A percentile compares a stretch with the other conserved stretches of the same genome.
Evolutionary conservation across 73 alveolate species (phyloP).

Genomic region (Symbiodinium pilosum): DNA sequence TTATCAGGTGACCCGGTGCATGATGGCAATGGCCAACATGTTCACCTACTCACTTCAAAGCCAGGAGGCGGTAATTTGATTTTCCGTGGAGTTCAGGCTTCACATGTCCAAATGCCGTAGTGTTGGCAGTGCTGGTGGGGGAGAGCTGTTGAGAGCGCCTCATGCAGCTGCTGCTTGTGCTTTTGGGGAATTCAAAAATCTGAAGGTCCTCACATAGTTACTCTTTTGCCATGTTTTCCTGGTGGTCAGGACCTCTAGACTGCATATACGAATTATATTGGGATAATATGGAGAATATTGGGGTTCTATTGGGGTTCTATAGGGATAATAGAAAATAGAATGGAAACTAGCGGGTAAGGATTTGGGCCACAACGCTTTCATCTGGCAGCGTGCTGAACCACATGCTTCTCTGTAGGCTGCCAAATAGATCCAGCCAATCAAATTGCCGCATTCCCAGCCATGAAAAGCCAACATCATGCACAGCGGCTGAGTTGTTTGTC

Average conservation of each 20-base stretch:
- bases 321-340: no score
- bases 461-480: no score
- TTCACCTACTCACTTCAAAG: background rate
- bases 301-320: no score
- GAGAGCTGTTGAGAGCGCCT: conserved; percentile 1
- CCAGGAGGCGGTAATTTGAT: background rate
- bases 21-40: conserved; percentile 16
- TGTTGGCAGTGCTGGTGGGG: background rate
- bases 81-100: conserved; percentile 17
- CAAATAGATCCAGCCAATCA: no score
- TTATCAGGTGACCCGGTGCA: background rate
- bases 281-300: no score
- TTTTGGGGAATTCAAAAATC: background rate
- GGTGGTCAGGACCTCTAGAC: background rate
- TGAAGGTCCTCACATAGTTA: background rate
- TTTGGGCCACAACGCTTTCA: no score
- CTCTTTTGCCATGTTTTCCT: background rate
- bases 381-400: no score
- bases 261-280: no score
- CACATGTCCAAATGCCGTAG: background rate
- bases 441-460: no score
- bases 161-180: background rate
- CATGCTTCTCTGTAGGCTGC: no score
- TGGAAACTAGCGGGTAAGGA: no score
- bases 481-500: no score